phyloP scores from a whole-genome alignment of 495 filamentous ascomycete genomes.

The Barbatosphaeria neglecta region DNA sequence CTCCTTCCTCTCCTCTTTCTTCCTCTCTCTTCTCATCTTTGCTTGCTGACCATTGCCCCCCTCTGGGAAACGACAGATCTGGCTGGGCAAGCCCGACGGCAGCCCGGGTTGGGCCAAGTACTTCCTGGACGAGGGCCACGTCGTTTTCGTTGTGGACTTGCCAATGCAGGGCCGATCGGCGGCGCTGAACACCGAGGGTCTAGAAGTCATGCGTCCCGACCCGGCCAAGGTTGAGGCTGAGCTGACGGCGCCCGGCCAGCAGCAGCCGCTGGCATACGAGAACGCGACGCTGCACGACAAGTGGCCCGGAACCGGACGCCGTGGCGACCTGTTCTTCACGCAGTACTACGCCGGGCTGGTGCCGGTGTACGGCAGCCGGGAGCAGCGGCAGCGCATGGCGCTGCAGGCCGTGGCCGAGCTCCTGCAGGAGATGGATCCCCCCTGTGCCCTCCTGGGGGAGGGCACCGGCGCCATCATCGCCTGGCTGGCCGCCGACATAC shows the following conservation, averaged over 20 bases:
- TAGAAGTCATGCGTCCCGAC: no score
- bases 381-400: conserved; percentile 27
- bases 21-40: no score
- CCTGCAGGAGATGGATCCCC: conserved; percentile 32
- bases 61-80: conserved; percentile 21
- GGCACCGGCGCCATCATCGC: conserved; percentile 40
- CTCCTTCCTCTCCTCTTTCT: no score
- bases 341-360: conserved; percentile 22
- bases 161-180: conserved; percentile 20
- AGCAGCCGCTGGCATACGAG: conserved; percentile 24
- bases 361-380: conserved; percentile 14
- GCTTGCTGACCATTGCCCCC: no score
- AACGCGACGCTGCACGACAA: conserved; percentile 39
- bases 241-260: conserved; percentile 28
- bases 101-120: conserved; percentile 39
- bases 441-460: conserved; percentile 37
- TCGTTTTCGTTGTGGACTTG: conserved; percentile 35
- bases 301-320: conserved; percentile 38
- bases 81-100: conserved; percentile 39
- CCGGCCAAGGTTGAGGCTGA: conserved; percentile 13
- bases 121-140: conserved; percentile 35
- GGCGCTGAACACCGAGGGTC: no score
- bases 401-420: conserved; percentile 33
- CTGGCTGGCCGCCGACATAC: conserved; percentile 37
- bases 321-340: conserved; percentile 40